Evolutionary conservation across 192 early-diverging fungal species (phyloP).

Genomic region (Phlyctochytrium arcticum): DNA sequence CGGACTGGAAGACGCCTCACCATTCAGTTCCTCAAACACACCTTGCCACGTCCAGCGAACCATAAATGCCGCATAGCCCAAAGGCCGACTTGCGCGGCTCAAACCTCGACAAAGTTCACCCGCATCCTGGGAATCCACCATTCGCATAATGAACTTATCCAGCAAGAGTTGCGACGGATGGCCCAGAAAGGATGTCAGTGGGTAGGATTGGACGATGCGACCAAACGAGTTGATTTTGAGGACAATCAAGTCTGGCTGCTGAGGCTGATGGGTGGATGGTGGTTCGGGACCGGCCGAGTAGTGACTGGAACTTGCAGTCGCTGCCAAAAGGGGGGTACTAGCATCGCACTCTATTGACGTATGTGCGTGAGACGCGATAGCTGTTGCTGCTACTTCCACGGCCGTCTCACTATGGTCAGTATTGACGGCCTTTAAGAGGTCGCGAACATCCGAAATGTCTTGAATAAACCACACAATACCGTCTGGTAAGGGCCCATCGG

Average conservation of each 20-base stretch:
- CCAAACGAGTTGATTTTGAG: conserved; percentile 30
- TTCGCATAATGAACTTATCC: conserved; percentile 38
- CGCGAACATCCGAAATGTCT: conserved; percentile 13
- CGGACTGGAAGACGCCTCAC: too few relatives aligned
- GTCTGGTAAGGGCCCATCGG: not conserved
- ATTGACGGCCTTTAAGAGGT: conserved; percentile 3
- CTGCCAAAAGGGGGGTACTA: not conserved
- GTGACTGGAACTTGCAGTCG: not conserved
- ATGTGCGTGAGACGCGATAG: not conserved
- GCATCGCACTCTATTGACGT: too few relatives aligned
- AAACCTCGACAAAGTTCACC: conserved; percentile 19
- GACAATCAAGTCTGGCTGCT: not conserved
- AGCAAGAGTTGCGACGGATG: conserved; percentile 8
- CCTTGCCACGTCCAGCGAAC: conserved; percentile 31
- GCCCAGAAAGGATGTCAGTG: conserved; percentile 25
- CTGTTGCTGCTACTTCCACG: not conserved
- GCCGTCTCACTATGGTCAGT: not conserved
- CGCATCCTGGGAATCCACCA: conserved; percentile 21
- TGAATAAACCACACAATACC: conserved; percentile 17
- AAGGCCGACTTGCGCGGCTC: conserved; percentile 14
- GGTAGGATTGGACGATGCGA: conserved; percentile 26
- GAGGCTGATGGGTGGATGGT: not conserved
- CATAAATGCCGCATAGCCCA: conserved; percentile 24
- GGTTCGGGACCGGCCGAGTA: not conserved
- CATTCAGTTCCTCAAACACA: not conserved